Evolutionary conservation across 805 yeast species (phyloP).

Genomic region (Millerozyma acaciae): DNA sequence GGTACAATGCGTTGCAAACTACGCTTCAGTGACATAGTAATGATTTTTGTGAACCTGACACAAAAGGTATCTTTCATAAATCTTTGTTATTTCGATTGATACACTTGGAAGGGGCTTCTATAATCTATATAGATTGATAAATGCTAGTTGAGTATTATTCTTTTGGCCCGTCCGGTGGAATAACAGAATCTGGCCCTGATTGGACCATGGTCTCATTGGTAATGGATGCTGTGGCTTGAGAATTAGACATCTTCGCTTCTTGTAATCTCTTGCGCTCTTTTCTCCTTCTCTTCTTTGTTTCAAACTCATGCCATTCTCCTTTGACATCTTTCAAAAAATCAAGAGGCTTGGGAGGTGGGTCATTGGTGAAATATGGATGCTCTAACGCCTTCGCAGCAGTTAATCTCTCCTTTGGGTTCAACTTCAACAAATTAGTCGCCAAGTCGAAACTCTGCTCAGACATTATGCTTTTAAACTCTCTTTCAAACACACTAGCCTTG

Average conservation of each 20-base stretch:
- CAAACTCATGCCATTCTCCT: conserved; percentile 97
- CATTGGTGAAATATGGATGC: conserved; percentile 64
- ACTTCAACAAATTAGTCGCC: conserved; percentile 56
- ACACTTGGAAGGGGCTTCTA: too few species aligned
- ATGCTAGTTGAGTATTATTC: conserved; percentile 1
- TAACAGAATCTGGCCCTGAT: conserved; percentile 10
- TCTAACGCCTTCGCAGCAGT: conserved; percentile 66
- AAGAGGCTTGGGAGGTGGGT: conserved; percentile 62
- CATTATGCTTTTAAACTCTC: conserved; percentile 38
- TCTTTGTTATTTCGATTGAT: too few species aligned
- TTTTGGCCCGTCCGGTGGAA: conserved; percentile 6
- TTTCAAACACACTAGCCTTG: conserved; percentile 25
- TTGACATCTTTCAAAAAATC: conserved; percentile 49
- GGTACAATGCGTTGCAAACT: too few species aligned
- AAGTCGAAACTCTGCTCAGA: conserved; percentile 56
- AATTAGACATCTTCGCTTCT: conserved; percentile 20
- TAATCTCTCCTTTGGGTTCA: conserved; percentile 68
- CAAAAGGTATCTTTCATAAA: too few species aligned
- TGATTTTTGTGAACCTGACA: too few species aligned
- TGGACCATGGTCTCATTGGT: conserved; percentile 2
- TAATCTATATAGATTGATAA: neutral
- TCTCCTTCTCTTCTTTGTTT: conserved; percentile 75
- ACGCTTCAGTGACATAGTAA: too few species aligned
- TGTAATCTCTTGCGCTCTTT: conserved; percentile 40
- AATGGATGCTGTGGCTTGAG: neutral